These are phyloP conservation scores for Salvia splendens DNA, from an alignment of 257 asterid species.

Conservation along the genomic window DNA sequence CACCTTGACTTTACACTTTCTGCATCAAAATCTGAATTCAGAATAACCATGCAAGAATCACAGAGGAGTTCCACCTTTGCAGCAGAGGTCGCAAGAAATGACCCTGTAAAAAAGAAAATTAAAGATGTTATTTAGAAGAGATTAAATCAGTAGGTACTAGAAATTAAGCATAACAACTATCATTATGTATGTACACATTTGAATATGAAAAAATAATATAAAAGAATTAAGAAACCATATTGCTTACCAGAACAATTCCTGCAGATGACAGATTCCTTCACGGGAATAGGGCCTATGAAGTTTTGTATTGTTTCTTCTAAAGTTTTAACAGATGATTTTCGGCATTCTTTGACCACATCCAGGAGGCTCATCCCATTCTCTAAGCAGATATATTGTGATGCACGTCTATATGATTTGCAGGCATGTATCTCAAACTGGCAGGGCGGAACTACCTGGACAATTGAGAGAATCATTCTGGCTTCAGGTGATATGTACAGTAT, in stretches of 20 bases:
- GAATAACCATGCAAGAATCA: constrained; percentile 71
- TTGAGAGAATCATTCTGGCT: constrained; percentile 22
- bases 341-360: constrained; percentile 92
- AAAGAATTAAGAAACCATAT: background rate
- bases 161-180: constrained; percentile 20
- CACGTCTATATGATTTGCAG: constrained; percentile 88
- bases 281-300: constrained; percentile 79
- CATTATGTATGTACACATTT: background rate
- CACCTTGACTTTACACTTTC: constrained; percentile 56
- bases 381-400: constrained; percentile 87
- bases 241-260: constrained; percentile 73
- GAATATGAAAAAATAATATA: background rate
- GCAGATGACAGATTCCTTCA: constrained; percentile 70
- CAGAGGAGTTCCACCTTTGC: constrained; percentile 76
- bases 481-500: constrained; percentile 21
- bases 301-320: constrained; percentile 79
- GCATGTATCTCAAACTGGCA: constrained; percentile 98
- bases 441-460: constrained; percentile 78
- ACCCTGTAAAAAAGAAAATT: constrained; percentile 48
- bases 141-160: constrained; percentile 26
- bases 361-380: constrained; percentile 95
- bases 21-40: constrained; percentile 60
- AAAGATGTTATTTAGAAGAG: constrained; percentile 23
- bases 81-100: constrained; percentile 79
- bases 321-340: constrained; percentile 67